Conservation (phyloP, 768 basidiomycete genomes). For the Russula sp. region DNA sequence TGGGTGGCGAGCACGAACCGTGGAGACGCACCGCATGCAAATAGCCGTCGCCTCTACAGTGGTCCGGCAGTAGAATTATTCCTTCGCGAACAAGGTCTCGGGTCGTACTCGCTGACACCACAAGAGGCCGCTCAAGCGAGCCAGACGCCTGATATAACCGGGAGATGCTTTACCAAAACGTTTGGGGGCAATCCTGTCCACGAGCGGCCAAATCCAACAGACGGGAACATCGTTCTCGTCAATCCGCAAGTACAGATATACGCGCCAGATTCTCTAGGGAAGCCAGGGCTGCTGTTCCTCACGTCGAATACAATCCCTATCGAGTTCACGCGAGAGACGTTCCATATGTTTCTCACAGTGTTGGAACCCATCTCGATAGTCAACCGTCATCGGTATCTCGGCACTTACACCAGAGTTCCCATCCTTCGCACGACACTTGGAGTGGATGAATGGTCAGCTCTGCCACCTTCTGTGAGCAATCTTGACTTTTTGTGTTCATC, state of each 20-base stretch:
- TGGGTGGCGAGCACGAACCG: not conserved
- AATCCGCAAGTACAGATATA: not conserved
- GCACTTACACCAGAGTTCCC: not conserved
- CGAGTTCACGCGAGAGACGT: not conserved
- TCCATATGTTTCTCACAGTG: not conserved
- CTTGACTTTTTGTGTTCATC: not conserved
- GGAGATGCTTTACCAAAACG: not conserved
- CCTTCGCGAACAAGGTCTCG: not conserved
- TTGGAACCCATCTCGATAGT: not conserved
- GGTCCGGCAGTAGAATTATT: not conserved
- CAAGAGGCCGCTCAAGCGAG: not conserved
- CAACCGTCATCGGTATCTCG: not conserved
- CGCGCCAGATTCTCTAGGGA: not conserved
- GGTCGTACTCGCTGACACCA: not conserved
- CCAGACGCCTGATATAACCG: not conserved
- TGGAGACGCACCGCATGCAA: not conserved
- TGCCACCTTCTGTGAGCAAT: not conserved
- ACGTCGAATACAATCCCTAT: not conserved
- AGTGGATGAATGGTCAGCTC: not conserved
- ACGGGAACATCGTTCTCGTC: not conserved
- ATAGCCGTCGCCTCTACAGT: not conserved
- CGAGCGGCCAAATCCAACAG: not conserved
- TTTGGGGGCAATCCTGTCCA: not conserved
- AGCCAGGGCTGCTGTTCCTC: not conserved
- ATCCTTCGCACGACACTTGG: not conserved